Base-by-base conservation (phyloP, 257 asterid genomes). In the Petrea volubilis region DNA sequence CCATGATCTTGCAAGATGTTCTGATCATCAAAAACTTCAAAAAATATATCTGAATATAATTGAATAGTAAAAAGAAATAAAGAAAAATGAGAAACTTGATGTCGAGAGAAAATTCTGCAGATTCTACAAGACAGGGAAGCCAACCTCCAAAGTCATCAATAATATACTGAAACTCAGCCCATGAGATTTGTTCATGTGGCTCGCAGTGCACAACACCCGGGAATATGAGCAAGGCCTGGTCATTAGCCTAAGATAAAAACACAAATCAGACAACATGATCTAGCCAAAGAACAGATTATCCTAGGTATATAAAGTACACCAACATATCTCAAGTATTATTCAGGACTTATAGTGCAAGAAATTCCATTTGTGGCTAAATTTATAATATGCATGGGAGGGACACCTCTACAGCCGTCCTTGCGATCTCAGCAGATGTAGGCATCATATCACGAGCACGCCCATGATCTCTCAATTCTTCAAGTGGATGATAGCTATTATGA, bases 331-430 rank as follows among this genome's bases (percentile, higher is more conserved):
- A 21, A 9, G 44, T 0, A 28, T 25, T 49, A 21, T 60, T 34
- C 36, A 8, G 25, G 15, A 18, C 52, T 28, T 27, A 68, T 29
- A 70, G 34, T 52, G 50, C 74, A 50, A 60, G 67, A 65, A 64
- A 27, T n/a, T 38, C 53, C 28, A 27, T 68, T 58, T 58, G 72
- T 20, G 40, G 77, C 74, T 61, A 33, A 68, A 64, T 5, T 65
- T 25, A 56, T 61, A 75, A 40, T 23, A 40, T 53, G n/a, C 58
- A 58, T 29, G 6, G 55, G 23, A 58, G 70, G 47, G 73, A 68
- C 50, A 90, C 96, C 96, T 90, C 93, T 61, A 90, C 86, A 50
- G 88, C 72, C 34, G 89, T 86, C 90, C 96, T 86, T 73, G 96
- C 90, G 36, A 83, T 83, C 83, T 90, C 93, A 76, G 95, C 88